Percentiles rank a stretch among this genome's conserved stretches.
phyloP scores from a whole-genome alignment of 441 rosid genomes.

The Pelargonium fulgidum region DNA sequence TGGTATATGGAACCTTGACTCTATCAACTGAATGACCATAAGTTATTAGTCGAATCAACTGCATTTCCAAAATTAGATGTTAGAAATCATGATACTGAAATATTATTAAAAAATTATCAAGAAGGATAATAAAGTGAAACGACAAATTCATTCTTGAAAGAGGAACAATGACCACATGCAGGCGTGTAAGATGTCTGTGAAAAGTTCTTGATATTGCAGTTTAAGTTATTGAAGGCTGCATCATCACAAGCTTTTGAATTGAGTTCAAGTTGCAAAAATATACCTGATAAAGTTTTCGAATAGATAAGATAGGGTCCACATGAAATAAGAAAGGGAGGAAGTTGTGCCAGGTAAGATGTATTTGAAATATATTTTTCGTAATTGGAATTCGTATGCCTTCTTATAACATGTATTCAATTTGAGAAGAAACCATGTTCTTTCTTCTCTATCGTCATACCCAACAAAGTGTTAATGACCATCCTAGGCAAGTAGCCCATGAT shows the following conservation, averaged over 20 bases:
- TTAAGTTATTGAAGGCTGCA: too few species aligned
- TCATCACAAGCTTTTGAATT: too few species aligned
- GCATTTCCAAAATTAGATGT: constrained; percentile 21
- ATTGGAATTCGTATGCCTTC: background rate
- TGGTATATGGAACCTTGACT: constrained; percentile 45
- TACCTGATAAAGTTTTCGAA: too few species aligned
- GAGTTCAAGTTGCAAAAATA: too few species aligned
- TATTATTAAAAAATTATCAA: background rate
- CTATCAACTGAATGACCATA: constrained; percentile 46
- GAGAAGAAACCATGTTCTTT: background rate
- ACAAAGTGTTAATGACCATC: background rate
- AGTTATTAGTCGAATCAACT: constrained; percentile 80
- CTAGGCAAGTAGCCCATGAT: background rate
- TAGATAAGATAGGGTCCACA: background rate
- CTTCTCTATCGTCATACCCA: background rate
- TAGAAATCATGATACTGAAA: constrained; percentile 20
- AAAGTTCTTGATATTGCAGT: too few species aligned
- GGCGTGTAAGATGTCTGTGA: too few species aligned
- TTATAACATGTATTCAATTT: background rate
- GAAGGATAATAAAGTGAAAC: background rate
- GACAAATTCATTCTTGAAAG: too few species aligned
- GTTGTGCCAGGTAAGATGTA: background rate
- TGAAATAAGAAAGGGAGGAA: constrained; percentile 2
- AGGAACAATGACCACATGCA: too few species aligned
- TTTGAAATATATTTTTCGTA: background rate